A percentile compares a stretch with the other conserved stretches of the same genome.
phyloP scores from a whole-genome alignment of 108 stramenopile species.

The Nitzschia palea region DNA sequence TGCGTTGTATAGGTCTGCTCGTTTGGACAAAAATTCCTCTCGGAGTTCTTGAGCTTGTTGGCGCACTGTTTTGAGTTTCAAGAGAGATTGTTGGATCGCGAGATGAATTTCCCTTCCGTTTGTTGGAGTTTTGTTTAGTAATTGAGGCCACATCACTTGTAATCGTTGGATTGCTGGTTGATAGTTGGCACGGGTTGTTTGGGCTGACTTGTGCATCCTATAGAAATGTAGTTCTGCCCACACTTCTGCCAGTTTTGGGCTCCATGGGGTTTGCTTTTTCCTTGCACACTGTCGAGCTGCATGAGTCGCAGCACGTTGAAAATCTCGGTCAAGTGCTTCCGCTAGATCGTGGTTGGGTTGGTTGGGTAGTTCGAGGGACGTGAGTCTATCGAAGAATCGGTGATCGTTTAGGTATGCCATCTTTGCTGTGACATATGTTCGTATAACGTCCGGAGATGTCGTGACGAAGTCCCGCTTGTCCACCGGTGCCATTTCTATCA shows the following conservation, averaged over 20 bases:
- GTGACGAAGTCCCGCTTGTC: too few species aligned
- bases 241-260: background rate
- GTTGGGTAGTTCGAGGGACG: background rate
- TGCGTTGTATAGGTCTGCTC: too few species aligned
- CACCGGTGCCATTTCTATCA: background rate
- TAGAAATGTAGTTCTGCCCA: background rate
- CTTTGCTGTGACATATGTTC: background rate
- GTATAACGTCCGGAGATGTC: background rate
- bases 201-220: background rate
- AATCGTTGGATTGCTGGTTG: background rate
- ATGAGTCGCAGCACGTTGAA: background rate
- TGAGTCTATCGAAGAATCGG: too few species aligned
- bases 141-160: background rate
- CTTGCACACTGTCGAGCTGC: background rate
- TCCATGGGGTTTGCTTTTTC: background rate
- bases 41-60: background rate
- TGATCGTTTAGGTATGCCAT: background rate
- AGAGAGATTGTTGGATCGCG: too few species aligned
- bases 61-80: background rate
- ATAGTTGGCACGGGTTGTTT: background rate
- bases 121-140: too few species aligned
- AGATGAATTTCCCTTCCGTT: too few species aligned
- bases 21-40: too few species aligned
- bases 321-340: background rate
- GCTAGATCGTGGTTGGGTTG: background rate